These are phyloP conservation scores for Rostrohypoxylon terebratum DNA, from an alignment of 495 filamentous ascomycete genomes.

Conservation along the genomic window DNA sequence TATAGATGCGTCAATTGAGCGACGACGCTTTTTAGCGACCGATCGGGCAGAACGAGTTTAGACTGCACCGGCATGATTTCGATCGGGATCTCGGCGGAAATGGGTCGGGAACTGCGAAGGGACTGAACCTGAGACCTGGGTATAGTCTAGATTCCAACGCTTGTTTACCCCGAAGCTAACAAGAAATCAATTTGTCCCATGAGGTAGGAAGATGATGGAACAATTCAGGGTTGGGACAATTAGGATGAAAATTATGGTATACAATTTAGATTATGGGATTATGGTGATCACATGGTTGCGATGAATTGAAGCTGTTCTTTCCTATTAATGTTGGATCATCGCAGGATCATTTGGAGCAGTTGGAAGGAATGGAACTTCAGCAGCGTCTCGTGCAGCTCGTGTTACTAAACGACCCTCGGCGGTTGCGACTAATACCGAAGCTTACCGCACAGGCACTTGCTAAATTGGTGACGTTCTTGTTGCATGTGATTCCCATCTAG, in stretches of 20 bases:
- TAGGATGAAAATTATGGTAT: slow-evolving; percentile 32
- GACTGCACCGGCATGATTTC: slow-evolving; percentile 81
- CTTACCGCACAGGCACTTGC: slow-evolving; percentile 1
- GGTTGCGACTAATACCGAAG: slow-evolving; percentile 40
- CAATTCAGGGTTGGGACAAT: no score
- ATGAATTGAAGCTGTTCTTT: not conserved
- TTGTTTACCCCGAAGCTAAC: slow-evolving; percentile 23
- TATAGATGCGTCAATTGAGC: slow-evolving; percentile 80
- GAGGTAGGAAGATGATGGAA: slow-evolving; percentile 4
- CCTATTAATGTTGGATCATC: not conserved
- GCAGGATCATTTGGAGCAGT: slow-evolving; percentile 1
- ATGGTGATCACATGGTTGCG: slow-evolving; percentile 45
- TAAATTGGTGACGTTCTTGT: slow-evolving; percentile 47
- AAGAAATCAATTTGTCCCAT: slow-evolving; percentile 13
- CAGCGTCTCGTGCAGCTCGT: not conserved
- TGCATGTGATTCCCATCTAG: slow-evolving; percentile 47
- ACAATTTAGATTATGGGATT: slow-evolving; percentile 26
- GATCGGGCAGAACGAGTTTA: slow-evolving; percentile 74
- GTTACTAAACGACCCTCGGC: slow-evolving; percentile 45
- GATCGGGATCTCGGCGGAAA: slow-evolving; percentile 15
- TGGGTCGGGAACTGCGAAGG: not conserved
- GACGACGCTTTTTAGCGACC: slow-evolving; percentile 78
- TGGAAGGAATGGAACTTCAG: not conserved
- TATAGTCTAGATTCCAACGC: slow-evolving; percentile 15
- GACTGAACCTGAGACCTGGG: slow-evolving; percentile 1